Conservation (phyloP, 305 asterid genomes). For the Withania somnifera region DNA sequence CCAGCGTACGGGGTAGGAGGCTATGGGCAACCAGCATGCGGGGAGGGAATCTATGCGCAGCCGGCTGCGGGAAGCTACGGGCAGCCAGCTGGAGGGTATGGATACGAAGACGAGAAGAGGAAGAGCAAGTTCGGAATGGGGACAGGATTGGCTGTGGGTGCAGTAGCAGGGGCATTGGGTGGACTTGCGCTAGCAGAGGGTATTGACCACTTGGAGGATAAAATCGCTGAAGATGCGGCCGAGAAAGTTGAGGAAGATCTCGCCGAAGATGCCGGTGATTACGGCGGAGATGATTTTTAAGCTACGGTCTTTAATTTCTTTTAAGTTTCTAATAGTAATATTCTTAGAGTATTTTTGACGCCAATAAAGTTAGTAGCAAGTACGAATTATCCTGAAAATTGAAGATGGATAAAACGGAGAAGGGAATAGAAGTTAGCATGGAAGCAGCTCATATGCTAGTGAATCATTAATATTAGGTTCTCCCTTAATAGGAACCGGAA, state of each 20-base stretch:
- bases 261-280: neutral
- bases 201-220: slow-evolving; percentile 5
- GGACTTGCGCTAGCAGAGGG: slow-evolving; percentile 10
- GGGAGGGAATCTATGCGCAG: neutral
- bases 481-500: no score
- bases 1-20: neutral
- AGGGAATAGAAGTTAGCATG: neutral
- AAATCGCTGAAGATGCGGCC: slow-evolving; percentile 4
- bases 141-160: slow-evolving; percentile 16
- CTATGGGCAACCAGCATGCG: neutral
- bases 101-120: slow-evolving; percentile 1
- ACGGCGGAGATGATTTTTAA: neutral
- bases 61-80: neutral
- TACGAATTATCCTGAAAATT: neutral
- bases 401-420: neutral
- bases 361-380: neutral
- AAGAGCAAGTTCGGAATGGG: slow-evolving; percentile 10
- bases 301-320: neutral
- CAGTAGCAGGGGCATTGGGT: slow-evolving; percentile 11
- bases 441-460: neutral
- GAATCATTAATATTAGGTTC: neutral
- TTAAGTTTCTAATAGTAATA: neutral
- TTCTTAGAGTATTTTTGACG: neutral
- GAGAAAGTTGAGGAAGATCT: slow-evolving; percentile 11
- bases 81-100: neutral